These are phyloP conservation scores for Tilletia caries DNA, from an alignment of 1,284 basidiomycete genomes.

Conservation along the genomic window DNA sequence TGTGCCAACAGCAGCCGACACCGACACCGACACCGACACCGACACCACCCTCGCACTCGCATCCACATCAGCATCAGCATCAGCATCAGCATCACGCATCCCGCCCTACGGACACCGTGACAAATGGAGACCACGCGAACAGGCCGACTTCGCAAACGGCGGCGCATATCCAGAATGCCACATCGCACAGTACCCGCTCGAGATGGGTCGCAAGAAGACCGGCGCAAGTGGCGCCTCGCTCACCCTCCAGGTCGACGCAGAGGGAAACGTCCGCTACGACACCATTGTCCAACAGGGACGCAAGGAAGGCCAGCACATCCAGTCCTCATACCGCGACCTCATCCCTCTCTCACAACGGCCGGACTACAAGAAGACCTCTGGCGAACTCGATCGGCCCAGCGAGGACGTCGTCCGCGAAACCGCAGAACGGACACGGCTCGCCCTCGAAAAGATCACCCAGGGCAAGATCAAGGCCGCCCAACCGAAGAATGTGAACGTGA, in stretches of 20 bases:
- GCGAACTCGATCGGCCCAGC: slow-evolving; percentile 78
- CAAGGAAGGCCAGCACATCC: slow-evolving; percentile 75
- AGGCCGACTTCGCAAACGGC: slow-evolving; percentile 85
- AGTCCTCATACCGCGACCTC: slow-evolving; percentile 95
- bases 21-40: background rate
- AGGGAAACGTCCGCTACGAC: slow-evolving; percentile 94
- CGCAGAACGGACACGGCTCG: slow-evolving; percentile 81
- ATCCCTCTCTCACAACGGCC: slow-evolving; percentile 86
- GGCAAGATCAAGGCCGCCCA: slow-evolving; percentile 96
- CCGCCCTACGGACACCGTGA: slow-evolving; percentile 79
- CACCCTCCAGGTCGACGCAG: slow-evolving; percentile 90
- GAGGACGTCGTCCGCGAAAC: slow-evolving; percentile 84
- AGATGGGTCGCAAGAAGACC: slow-evolving; percentile 86
- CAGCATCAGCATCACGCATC: slow-evolving; percentile 39
- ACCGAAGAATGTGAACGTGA: slow-evolving; percentile 58
- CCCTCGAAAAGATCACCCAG: slow-evolving; percentile 86
- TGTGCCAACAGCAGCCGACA: background rate
- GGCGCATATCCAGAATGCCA: slow-evolving; percentile 97
- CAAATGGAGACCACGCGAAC: slow-evolving; percentile 78
- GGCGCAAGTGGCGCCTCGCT: slow-evolving; percentile 78
- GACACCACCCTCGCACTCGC: background rate
- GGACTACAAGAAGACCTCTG: slow-evolving; percentile 68
- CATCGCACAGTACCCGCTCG: slow-evolving; percentile 91
- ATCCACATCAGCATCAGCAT: background rate
- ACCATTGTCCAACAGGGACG: slow-evolving; percentile 94